Base-by-base conservation (phyloP, 345 rosid species). In the Viola odorata region DNA sequence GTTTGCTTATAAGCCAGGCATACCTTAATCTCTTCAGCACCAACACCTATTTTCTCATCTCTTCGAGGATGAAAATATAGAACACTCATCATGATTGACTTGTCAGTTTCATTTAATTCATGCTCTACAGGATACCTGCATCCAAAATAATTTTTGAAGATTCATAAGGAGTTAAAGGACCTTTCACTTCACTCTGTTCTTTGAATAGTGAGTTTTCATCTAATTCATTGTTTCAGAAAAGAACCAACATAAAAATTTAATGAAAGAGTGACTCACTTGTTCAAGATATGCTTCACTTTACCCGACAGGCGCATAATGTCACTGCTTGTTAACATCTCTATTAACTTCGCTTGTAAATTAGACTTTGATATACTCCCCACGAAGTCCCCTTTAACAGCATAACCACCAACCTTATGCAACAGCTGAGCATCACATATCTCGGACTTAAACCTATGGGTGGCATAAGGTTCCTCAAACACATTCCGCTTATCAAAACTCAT, bases 31-130 rank as follows among this genome's bases (percentile, higher is more conserved):
- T 80, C 82, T 45, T 63, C 40, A 23, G 75, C 78, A 57, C 91
- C 97, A 41, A 65, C 45, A 75, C 99, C 99, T 5, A 90, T 72
- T 67, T 94, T 94, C 69, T 88, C 90, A 42, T 75, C 81, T 44
- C 72, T 61, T 48, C 80, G 85, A 36, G 99, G 99, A 68, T 94
- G 99, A 41, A 90, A 94, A 70, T 60, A 62, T 50, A 94, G 67
- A 11, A 81, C 91, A 78, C 45, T 76, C 79, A 61, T 75, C 79
- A 94, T 60, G 3, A 55, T 57, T 1, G 48, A 55, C 64, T 75
- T 74, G 67, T 88, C 97, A 3, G 51, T 42, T 51, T 82, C 96
- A 68, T 64, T 79, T 67, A 94, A 62, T 5, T 52, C 63, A 3
- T 80, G 84, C 75, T 82, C 69, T 45, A 86, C 70, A 16, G 82